Base-by-base conservation (phyloP, 345 rosid genomes). In the Ceriops decandra region DNA sequence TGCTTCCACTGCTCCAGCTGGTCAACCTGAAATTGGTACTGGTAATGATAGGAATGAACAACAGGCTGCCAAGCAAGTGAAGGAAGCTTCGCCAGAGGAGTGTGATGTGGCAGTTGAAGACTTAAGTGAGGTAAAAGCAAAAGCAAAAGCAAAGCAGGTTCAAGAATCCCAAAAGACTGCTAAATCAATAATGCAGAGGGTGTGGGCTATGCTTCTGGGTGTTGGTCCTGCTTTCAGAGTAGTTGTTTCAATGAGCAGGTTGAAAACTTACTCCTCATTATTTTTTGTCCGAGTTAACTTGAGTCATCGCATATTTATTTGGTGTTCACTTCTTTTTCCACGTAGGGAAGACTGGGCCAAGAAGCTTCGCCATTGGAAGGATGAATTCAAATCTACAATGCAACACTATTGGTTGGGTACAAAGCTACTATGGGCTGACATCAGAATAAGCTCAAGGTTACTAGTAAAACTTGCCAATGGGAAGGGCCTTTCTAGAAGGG, bases 81-180 rank as follows among this genome's bases (percentile, higher is more conserved):
- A 93, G 79, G 90, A 90, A 82, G 92, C 98, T 75, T 90, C 96
- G 11, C 91, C 98, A 0, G 96, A 90, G 82, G 96, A 93, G 53
- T 93, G 98, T 76, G 98, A 93, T 84, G 89, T 89, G 81, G 98
- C 98, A 21, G 91, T 93, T 65, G 97, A 90, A 85, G 97, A 88
- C 36, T 71, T 93, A 70, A 90, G 84, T 74, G 75, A 88, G 60
- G 96, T 73, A 47, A 90, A 90, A 82, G 98, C 97, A 20, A 93
- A 89, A 79, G 98, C 92, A 28, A 90, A 93, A 75, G 96, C 93
- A 52, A 87, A 86, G 77, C 85, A 90, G 78, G 31, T 76, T 75
- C 90, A 84, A 70, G 93, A 90, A 64, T 77, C 86, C 22, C 85
- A 82, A 36, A 89, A 85, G 65, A 77, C 79, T 74, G 81, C 79